phyloP scores from a whole-genome alignment of 768 basidiomycete species.

The Lactifluus echinatus region DNA sequence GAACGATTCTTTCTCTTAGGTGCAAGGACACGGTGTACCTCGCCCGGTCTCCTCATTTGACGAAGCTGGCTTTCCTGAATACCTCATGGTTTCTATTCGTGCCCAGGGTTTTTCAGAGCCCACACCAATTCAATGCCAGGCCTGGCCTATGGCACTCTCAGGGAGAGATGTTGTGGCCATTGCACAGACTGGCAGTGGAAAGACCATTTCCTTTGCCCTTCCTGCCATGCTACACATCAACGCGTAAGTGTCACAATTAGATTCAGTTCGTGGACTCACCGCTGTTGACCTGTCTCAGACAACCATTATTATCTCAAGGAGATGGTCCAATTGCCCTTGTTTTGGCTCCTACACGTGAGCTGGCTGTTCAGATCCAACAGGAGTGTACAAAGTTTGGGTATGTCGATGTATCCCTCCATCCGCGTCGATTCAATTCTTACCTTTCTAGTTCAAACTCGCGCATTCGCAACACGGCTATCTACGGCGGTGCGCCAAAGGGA shows the following conservation, averaged over 20 bases:
- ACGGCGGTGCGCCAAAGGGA: conserved; percentile 97
- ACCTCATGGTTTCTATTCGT: conserved; percentile 86
- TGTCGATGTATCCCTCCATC: conserved; percentile 24
- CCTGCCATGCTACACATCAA: conserved; percentile 99
- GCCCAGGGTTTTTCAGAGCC: conserved; percentile 89
- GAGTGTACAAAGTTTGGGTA: conserved; percentile 98
- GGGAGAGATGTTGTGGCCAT: conserved; percentile 94
- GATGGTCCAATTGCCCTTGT: conserved; percentile 97
- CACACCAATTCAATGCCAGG: conserved; percentile 96
- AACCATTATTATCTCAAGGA: conserved; percentile 86
- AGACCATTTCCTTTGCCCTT: conserved; percentile 96
- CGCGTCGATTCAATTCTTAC: conserved; percentile 2
- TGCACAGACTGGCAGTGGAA: conserved; percentile 97
- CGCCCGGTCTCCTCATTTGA: conserved; percentile 88
- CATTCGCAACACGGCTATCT: conserved; percentile 97
- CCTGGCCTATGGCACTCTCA: conserved; percentile 97
- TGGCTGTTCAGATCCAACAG: conserved; percentile 98
- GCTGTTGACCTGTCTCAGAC: conserved; percentile 37
- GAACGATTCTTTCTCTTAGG: conserved; percentile 43
- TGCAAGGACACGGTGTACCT: conserved; percentile 83
- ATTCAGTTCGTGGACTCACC: not conserved
- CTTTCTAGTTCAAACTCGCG: conserved; percentile 71
- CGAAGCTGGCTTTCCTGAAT: conserved; percentile 93
- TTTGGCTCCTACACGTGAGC: conserved; percentile 94
- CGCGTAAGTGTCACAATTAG: conserved; percentile 53